Base-by-base conservation (phyloP, 768 basidiomycete species). In the Kwoniella dejecticola region DNA sequence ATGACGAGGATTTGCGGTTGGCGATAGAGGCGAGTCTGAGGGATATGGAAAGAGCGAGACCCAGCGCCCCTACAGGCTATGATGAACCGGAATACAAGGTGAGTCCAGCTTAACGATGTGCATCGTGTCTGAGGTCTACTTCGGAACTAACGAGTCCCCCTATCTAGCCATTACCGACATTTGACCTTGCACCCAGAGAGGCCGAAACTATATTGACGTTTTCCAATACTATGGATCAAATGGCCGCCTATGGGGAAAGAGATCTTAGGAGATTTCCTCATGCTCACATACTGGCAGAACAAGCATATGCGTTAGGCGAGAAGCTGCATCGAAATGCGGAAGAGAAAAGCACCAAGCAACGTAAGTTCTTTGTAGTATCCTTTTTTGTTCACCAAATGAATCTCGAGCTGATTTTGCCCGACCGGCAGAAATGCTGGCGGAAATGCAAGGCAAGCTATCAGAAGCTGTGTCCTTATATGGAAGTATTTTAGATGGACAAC, bases 361-460 rank as follows among this genome's bases (percentile, higher is more conserved):
- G 94, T 94, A 68, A 57, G 84, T 70, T 23, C 12, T 3, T 29
- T 19, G 36, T 21, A 10, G 19, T 19, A 21, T 19, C 50, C 5
- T n/a, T 26, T 23, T 4, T 21, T 48, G 13, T 24, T 52, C 52
- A 33, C 17, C 6, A 7, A 12, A 40, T 19, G 38, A 33, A 38
- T 53, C 33, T 6, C 33, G 23, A 21, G 15, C n/a, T 38, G 33
- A 21, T 29, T 5, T 7, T 15, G 5, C 23, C 45, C 46, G 5
- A 3, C 15, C 15, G 17, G 24, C 72, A 92, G 93, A 93, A 77
- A 83, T 94, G 75, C 81, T 99, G 33, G 82, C 86, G 6, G 93
- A 97, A 49, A 97, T 98, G 92, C 89, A 97, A 70, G 88, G 89
- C 47, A 95, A 97, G 79, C 79, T 99, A 10, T 89, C 91, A 0